Base-by-base conservation (phyloP, 805 yeast genomes). In the Jamesozyma hellenica region DNA sequence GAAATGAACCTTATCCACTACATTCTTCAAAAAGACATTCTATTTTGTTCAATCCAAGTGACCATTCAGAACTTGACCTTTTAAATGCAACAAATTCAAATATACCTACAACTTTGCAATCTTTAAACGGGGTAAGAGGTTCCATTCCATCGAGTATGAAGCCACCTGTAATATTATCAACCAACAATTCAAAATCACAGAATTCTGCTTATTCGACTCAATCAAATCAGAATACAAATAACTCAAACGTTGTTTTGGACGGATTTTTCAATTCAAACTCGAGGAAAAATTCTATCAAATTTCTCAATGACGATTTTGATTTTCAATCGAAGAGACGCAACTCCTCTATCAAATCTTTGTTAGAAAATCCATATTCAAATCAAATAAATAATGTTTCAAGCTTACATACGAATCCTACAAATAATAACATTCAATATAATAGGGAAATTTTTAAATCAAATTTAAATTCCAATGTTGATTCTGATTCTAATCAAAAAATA, bases 241-340 rank as follows among this genome's bases (percentile, higher is more conserved):
- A 15, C 4, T 30, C 41, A 13, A 31, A 27, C 26, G 15, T 34
- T 16, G 45, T 31, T 12, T 35, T 42, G 26, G 48, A 44, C 25
- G 17, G 28, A 16, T 44, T 44, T 27, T 42, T 42, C 31, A 16
- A 17, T 4, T 5, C 32, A 21, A 29, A 34, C 25, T 51, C 61
- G 14, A 53, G 63, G 35, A 53, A 57, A 26, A 52, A 57, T 33
- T 57, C 63, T 3, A 39, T 57, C n/a, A 55, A 53, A 39, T 52
- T 56, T 30, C 43, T 48, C 21, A 49, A 50, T 15, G 58, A 58
- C 10, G 63, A 59, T 41, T 51, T 54, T 34, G 64, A 59, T 39
- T 54, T 58, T 29, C 54, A 50, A 30, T 13, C 28, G 8, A 57
- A 52, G 37, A 49, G 63, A 44, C 51, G 61, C 13, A 55, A 58